Conservation (phyloP, 2,329 filamentous ascomycete genomes). For the Ceratocystis smalleyi region DNA sequence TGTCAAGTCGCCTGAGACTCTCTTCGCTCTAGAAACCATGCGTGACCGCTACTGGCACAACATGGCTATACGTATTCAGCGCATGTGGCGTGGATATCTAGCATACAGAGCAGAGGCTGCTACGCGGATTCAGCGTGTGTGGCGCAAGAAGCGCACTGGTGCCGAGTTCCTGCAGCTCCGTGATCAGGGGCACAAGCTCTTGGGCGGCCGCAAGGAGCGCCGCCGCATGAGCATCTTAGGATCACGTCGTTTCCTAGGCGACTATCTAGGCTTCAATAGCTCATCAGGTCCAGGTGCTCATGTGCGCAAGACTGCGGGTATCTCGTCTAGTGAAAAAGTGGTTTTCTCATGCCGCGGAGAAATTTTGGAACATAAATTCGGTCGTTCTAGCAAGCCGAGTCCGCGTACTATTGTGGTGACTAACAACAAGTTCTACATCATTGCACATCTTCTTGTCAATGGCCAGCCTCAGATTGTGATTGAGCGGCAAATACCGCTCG, state of each 20-base stretch:
- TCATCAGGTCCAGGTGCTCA: conserved; percentile 63
- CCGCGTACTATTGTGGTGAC: conserved; percentile 76
- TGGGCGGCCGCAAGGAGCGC: conserved; percentile 78
- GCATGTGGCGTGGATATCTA: conserved; percentile 92
- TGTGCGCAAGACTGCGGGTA: conserved; percentile 57
- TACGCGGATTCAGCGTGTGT: conserved; percentile 85
- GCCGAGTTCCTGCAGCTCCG: conserved; percentile 77
- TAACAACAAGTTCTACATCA: conserved; percentile 71
- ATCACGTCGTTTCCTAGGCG: conserved; percentile 80
- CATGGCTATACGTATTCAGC: conserved; percentile 94
- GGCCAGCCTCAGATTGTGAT: conserved; percentile 65
- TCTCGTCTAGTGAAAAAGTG: conserved; percentile 56
- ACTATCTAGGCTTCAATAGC: conserved; percentile 83
- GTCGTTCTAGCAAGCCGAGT: conserved; percentile 84
- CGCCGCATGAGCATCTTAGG: conserved; percentile 81
- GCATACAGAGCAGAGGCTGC: conserved; percentile 86
- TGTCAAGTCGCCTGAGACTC: conserved; percentile 91
- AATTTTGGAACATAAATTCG: conserved; percentile 83
- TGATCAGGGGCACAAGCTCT: conserved; percentile 69
- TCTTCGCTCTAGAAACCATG: conserved; percentile 96
- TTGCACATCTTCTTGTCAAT: conserved; percentile 71
- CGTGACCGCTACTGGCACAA: conserved; percentile 97
- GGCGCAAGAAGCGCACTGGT: conserved; percentile 82
- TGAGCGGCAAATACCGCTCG: conserved; percentile 68
- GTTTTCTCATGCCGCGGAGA: conserved; percentile 88